Evolutionary conservation across 805 yeast species (phyloP).

Genomic region (Metschnikowia sp.): DNA sequence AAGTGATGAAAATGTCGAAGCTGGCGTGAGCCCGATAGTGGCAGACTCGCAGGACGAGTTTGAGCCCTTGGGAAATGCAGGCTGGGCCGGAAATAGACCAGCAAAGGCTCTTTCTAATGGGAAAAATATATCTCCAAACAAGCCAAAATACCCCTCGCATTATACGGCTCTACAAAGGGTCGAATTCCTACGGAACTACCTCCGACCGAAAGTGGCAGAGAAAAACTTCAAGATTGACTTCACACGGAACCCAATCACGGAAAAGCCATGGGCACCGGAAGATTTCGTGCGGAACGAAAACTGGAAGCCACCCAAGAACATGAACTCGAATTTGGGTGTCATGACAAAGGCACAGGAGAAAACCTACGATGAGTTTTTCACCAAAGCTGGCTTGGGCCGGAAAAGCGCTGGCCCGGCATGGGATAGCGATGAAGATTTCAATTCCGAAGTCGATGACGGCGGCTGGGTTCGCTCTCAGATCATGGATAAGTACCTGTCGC

Average conservation of each 20-base stretch:
- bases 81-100: not conserved
- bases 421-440: conserved; percentile 17
- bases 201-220: conserved; percentile 20
- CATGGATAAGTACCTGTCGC: conserved; percentile 36
- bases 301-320: conserved; percentile 18
- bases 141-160: conserved; percentile 12
- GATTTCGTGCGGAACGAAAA: conserved; percentile 34
- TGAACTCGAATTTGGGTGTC: conserved; percentile 16
- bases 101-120: not conserved
- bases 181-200: conserved; percentile 27
- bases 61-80: conserved; percentile 13
- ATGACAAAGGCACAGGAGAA: conserved; percentile 22
- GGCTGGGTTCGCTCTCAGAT: conserved; percentile 25
- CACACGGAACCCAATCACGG: conserved; percentile 33
- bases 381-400: conserved; percentile 16
- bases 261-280: conserved; percentile 31
- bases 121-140: not conserved
- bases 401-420: conserved; percentile 15
- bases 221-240: conserved; percentile 25
- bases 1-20: not conserved
- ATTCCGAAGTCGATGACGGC: not conserved
- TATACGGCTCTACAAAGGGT: conserved; percentile 34
- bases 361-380: conserved; percentile 17
- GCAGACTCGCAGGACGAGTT: conserved; percentile 21
- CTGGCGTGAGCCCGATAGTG: not conserved